These are phyloP conservation scores for Haplosporangium sp. DNA, from an alignment of 371 early-diverging fungal genomes.

Conservation along the genomic window DNA sequence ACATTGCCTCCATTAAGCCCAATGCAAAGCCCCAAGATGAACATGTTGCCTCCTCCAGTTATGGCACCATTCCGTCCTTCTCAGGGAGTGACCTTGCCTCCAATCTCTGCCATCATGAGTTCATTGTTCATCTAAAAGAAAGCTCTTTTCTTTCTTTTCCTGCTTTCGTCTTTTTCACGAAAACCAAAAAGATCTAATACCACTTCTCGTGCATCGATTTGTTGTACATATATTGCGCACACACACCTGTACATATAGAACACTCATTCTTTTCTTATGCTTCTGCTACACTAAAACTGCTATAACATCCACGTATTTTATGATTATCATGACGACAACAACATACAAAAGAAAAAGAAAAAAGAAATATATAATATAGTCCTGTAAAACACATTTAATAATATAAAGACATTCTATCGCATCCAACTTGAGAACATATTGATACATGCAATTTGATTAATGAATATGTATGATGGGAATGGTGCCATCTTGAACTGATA, in stretches of 20 bases:
- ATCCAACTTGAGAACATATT: not conserved
- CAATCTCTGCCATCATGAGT: conserved; percentile 55
- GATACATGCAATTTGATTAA: not conserved
- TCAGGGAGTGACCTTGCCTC: conserved; percentile 51
- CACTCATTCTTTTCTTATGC: conserved; percentile 1
- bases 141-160: not conserved
- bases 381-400: not conserved
- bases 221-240: not conserved
- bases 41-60: conserved; percentile 43
- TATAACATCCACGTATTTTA: not conserved
- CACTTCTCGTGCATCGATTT: not conserved
- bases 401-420: not conserved
- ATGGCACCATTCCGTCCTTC: conserved; percentile 52
- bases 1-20: conserved; percentile 34
- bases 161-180: not conserved
- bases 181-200: not conserved
- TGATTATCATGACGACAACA: conserved; percentile 14
- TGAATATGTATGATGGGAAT: not conserved
- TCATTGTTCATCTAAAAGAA: conserved; percentile 34
- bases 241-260: conserved; percentile 10
- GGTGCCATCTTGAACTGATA: not conserved
- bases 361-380: not conserved
- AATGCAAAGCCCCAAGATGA: conserved; percentile 23
- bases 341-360: not conserved
- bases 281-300: conserved; percentile 9